Evolutionary conservation across 495 filamentous ascomycete species (phyloP).

Genomic region (Schizothecium vesticola): DNA sequence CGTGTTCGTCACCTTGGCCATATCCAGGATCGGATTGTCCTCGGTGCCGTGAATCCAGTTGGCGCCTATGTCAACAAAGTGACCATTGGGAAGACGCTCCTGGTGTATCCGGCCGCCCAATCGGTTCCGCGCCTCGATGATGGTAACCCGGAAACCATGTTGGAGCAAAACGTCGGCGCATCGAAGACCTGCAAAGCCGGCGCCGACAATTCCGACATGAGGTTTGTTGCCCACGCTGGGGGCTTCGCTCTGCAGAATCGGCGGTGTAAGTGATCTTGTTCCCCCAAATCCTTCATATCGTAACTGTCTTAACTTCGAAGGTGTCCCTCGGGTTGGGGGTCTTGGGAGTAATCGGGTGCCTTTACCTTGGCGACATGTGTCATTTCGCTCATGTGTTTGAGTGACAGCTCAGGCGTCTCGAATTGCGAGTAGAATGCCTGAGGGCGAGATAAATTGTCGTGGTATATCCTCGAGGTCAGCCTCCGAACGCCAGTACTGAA

Average conservation of each 20-base stretch:
- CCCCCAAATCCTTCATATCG: too few species aligned
- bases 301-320: neutral
- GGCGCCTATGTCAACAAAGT: constrained; percentile 63
- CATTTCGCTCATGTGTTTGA: constrained; percentile 25
- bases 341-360: neutral
- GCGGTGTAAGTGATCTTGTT: neutral
- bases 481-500: constrained; percentile 38
- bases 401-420: neutral
- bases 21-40: constrained; percentile 75
- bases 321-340: too few species aligned
- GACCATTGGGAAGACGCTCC: constrained; percentile 40
- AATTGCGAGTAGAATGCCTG: neutral
- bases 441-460: constrained; percentile 24
- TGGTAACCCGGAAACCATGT: constrained; percentile 73
- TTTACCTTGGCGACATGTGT: constrained; percentile 23
- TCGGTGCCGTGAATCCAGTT: constrained; percentile 95
- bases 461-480: constrained; percentile 42
- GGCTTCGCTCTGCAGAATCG: neutral
- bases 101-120: constrained; percentile 74
- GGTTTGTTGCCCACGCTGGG: neutral
- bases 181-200: constrained; percentile 79
- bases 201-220: constrained; percentile 72
- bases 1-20: constrained; percentile 66
- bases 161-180: constrained; percentile 78
- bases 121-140: constrained; percentile 79